A percentile compares a stretch with the other conserved stretches of the same genome.
These are phyloP conservation scores for Ambrosia hybrid DNA, from an alignment of 140 eudicot genomes.

Conservation along the genomic window DNA sequence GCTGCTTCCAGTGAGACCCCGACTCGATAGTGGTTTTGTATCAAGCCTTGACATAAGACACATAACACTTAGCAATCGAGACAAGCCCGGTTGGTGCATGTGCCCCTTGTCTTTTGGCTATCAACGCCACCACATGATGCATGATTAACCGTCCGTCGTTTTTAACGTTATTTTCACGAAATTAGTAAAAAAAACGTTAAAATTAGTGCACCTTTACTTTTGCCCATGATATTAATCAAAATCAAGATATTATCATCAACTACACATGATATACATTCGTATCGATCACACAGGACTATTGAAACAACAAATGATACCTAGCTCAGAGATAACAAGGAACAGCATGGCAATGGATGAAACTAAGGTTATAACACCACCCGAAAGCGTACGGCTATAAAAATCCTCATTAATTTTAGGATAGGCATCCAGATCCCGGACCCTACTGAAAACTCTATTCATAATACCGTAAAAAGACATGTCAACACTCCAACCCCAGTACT, in stretches of 20 bases:
- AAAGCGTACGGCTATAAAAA: slow-evolving; percentile 82
- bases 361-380: slow-evolving; percentile 77
- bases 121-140: no score
- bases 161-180: no score
- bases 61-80: no score
- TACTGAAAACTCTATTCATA: slow-evolving; percentile 58
- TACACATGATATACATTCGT: neutral
- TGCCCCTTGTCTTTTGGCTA: no score
- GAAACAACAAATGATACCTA: slow-evolving; percentile 35
- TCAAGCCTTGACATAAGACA: no score
- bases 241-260: neutral
- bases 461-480: slow-evolving; percentile 22
- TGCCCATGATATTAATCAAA: neutral
- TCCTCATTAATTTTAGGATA: slow-evolving; percentile 90
- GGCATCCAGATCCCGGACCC: slow-evolving; percentile 65
- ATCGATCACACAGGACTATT: no score
- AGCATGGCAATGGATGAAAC: slow-evolving; percentile 72
- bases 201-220: no score
- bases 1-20: no score
- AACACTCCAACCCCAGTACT: neutral
- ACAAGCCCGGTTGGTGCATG: no score
- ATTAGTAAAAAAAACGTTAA: no score
- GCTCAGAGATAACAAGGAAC: slow-evolving; percentile 72
- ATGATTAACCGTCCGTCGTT: no score
- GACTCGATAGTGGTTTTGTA: no score